Evolutionary conservation across 345 rosid genomes (phyloP).

Genomic region (Eucalyptus viminalis): DNA sequence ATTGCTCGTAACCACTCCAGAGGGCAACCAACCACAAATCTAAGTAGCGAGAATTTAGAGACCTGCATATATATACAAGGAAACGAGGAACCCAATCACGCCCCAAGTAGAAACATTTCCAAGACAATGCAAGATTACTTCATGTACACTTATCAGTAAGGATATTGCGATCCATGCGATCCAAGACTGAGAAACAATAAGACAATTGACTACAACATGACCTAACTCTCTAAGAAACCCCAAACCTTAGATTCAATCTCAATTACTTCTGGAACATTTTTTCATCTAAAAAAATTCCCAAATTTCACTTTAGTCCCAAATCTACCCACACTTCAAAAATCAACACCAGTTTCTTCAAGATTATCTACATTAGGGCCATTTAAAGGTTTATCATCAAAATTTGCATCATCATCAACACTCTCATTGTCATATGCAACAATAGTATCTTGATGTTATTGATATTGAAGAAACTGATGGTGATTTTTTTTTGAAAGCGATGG

Average conservation of each 20-base stretch:
- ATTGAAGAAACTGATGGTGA: fast-evolving
- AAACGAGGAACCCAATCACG: background rate
- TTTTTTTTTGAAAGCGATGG: background rate
- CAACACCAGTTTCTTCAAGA: background rate
- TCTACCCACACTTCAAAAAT: background rate
- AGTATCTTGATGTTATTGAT: background rate
- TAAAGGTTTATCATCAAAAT: background rate
- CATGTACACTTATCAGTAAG: background rate
- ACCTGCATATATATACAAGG: slow-evolving; percentile 25
- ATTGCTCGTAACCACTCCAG: slow-evolving; percentile 12
- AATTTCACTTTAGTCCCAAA: background rate
- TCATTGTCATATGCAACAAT: background rate
- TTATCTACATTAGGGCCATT: background rate
- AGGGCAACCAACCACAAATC: slow-evolving; percentile 74
- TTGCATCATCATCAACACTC: background rate
- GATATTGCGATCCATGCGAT: background rate
- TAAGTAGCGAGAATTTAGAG: slow-evolving; percentile 44
- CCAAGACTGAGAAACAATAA: background rate
- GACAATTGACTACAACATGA: background rate
- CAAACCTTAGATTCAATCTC: no score
- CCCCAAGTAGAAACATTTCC: background rate
- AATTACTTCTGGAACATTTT: fast-evolving
- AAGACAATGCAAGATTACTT: background rate
- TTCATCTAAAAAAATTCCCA: background rate
- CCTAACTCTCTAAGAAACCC: background rate